phyloP scores from a whole-genome alignment of 2,329 filamentous ascomycete genomes.

The Triangularia setosa region DNA sequence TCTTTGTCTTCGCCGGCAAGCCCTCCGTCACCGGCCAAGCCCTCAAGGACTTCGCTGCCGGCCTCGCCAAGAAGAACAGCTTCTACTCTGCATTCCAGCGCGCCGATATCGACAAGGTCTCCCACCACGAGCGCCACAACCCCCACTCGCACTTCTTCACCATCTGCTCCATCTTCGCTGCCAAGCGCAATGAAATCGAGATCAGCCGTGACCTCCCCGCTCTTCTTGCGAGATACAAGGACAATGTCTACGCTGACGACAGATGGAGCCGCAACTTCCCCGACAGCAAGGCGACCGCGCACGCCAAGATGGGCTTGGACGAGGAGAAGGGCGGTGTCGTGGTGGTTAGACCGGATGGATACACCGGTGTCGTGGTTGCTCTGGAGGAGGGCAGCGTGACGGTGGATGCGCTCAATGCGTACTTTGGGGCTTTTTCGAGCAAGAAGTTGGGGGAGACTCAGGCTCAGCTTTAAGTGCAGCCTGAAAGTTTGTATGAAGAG shows the following conservation, averaged over 20 bases:
- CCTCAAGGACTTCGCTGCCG: constrained; percentile 64
- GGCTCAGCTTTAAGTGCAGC: constrained; percentile 20
- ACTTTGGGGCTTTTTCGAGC: constrained; percentile 70
- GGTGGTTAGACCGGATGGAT: constrained; percentile 81
- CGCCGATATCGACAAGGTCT: constrained; percentile 57
- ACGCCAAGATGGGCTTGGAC: constrained; percentile 81
- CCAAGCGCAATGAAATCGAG: constrained; percentile 64
- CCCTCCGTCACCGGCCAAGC: constrained; percentile 57
- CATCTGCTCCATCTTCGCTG: constrained; percentile 70
- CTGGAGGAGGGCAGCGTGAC: constrained; percentile 75
- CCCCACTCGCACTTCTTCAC: constrained; percentile 82
- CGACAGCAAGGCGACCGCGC: constrained; percentile 67
- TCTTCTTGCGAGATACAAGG: constrained; percentile 68
- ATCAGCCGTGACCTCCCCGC: constrained; percentile 67
- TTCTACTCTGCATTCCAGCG: constrained; percentile 69
- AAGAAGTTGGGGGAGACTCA: constrained; percentile 42
- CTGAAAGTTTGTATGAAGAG: neutral
- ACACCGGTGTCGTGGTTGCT: constrained; percentile 72
- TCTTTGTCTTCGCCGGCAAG: constrained; percentile 80
- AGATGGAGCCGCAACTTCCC: constrained; percentile 68
- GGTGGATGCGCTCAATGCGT: constrained; percentile 75
- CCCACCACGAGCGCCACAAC: constrained; percentile 77
- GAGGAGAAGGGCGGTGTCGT: constrained; percentile 72
- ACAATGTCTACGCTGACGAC: constrained; percentile 85
- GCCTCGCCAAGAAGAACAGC: constrained; percentile 61